Evolutionary conservation across 2,329 filamentous ascomycete species (phyloP).

Genomic region (Aulographum hederae): DNA sequence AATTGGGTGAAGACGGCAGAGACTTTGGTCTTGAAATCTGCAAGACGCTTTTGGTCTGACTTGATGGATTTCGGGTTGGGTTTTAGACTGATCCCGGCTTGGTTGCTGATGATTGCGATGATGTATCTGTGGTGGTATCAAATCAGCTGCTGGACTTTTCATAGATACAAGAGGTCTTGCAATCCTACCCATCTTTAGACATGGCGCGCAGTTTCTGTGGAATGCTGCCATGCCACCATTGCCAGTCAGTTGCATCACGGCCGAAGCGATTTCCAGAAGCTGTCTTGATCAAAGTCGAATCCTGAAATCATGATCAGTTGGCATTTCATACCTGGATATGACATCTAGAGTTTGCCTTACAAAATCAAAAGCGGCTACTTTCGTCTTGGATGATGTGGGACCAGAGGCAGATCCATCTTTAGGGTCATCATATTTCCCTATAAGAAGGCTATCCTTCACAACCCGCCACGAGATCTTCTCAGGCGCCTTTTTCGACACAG

Average conservation of each 20-base stretch:
- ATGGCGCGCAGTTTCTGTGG: conserved; percentile 49
- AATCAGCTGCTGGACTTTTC: too few species aligned
- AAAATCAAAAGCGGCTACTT: conserved; percentile 21
- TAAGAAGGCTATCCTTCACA: conserved; percentile 51
- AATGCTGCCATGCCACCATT: conserved; percentile 72
- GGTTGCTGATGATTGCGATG: conserved; percentile 73
- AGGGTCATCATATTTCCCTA: conserved; percentile 51
- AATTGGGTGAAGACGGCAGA: conserved; percentile 50
- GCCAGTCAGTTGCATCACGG: conserved; percentile 62
- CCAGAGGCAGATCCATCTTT: too few species aligned
- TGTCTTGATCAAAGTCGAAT: conserved; percentile 72
- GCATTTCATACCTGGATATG: too few species aligned
- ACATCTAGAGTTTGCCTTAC: conserved; percentile 12
- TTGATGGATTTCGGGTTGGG: conserved; percentile 54
- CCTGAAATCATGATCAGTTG: conserved; percentile 27
- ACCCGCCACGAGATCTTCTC: conserved; percentile 53
- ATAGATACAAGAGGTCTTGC: too few species aligned
- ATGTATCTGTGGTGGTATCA: conserved; percentile 36
- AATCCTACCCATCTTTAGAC: conserved; percentile 45
- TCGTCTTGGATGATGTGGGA: too few species aligned
- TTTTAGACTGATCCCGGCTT: conserved; percentile 63
- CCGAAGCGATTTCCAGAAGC: conserved; percentile 66
- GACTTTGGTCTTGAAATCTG: conserved; percentile 71
- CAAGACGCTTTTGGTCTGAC: conserved; percentile 45
- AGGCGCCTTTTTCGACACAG: conserved; percentile 65